These are phyloP conservation scores for Neurospora sp. DNA, from an alignment of 495 filamentous ascomycete species.

Conservation along the genomic window DNA sequence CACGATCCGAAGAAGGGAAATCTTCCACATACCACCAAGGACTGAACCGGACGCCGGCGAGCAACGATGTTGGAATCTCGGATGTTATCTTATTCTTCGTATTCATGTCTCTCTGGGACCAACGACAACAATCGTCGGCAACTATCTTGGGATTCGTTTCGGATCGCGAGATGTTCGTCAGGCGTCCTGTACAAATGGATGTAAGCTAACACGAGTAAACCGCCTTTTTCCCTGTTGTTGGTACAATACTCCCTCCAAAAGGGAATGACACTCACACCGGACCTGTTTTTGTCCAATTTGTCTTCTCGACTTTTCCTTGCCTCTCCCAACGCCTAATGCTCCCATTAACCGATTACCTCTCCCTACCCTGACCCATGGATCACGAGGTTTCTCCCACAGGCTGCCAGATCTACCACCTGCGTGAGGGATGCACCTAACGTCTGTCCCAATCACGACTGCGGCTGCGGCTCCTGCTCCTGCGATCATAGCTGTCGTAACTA, in stretches of 20 bases:
- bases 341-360: neutral
- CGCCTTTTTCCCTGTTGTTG: neutral
- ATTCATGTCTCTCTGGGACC: neutral
- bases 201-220: neutral
- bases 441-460: slow-evolving; percentile 14
- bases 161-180: neutral
- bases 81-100: neutral
- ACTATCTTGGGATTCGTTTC: neutral
- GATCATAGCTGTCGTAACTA: slow-evolving; percentile 41
- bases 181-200: neutral
- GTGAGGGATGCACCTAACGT: neutral
- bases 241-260: neutral
- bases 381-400: neutral
- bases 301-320: neutral
- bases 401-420: neutral
- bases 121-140: neutral
- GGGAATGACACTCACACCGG: neutral
- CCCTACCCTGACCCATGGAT: neutral
- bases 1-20: neutral
- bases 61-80: neutral
- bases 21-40: neutral
- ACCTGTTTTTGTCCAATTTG: neutral
- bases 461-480: slow-evolving; percentile 19
- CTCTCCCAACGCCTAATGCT: neutral
- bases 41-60: neutral